These are phyloP conservation scores for Venturiaceae sp. DNA, from an alignment of 2,329 filamentous ascomycete species.

Conservation along the genomic window DNA sequence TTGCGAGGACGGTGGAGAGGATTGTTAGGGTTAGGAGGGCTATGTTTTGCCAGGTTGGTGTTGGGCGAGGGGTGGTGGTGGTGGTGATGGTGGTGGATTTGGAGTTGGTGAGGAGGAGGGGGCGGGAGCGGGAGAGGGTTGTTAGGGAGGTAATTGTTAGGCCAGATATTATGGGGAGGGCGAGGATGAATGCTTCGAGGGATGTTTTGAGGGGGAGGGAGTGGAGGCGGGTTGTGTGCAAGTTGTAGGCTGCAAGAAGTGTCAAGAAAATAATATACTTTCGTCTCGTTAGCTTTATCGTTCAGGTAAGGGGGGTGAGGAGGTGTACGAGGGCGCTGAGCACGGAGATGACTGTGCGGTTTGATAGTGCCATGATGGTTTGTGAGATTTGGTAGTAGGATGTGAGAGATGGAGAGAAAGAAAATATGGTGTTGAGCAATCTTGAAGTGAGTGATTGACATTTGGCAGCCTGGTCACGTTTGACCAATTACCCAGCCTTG, in stretches of 20 bases:
- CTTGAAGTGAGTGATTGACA: not conserved
- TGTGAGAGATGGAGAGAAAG: not conserved
- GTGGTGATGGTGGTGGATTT: not conserved
- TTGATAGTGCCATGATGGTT: constrained; percentile 22
- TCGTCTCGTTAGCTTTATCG: not conserved
- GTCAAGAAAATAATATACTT: constrained; percentile 33
- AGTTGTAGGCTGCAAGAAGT: constrained; percentile 27
- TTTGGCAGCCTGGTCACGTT: not conserved
- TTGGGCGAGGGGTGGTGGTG: constrained; percentile 7
- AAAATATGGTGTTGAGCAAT: not conserved
- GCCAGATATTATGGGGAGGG: constrained; percentile 32
- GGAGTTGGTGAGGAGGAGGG: constrained; percentile 16
- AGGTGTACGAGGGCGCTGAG: constrained; percentile 25
- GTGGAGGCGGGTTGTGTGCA: constrained; percentile 20
- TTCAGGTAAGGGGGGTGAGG: not conserved
- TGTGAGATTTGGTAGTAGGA: not conserved
- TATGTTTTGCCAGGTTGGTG: constrained; percentile 5
- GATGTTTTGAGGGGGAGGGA: constrained; percentile 32
- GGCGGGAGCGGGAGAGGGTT: constrained; percentile 21
- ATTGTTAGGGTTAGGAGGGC: constrained; percentile 27
- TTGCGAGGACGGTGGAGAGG: constrained; percentile 33
- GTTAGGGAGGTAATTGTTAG: constrained; percentile 26
- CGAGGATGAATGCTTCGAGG: constrained; percentile 29
- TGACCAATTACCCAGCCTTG: not conserved
- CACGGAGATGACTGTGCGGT: constrained; percentile 27